A percentile compares a stretch with the other conserved stretches of the same genome.
These are phyloP conservation scores for Jamesozyma jinghongensis DNA, from an alignment of 805 yeast genomes.

Conservation along the genomic window DNA sequence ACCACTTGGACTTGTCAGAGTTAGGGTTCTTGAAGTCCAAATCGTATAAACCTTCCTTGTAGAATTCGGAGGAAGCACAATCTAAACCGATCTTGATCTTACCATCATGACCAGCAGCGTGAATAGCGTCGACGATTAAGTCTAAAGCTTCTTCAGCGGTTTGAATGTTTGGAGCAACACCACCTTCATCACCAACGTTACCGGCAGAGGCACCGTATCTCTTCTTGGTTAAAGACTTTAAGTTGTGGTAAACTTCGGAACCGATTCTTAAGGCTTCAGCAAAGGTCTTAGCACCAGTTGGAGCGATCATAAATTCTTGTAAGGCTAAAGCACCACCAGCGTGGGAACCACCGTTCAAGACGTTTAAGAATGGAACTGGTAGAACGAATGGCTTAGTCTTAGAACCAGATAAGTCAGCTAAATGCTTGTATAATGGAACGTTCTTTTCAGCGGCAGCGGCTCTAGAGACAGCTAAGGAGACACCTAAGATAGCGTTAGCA, in stretches of 20 bases:
- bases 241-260: conserved; percentile 93
- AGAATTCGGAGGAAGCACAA: conserved; percentile 95
- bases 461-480: conserved; percentile 89
- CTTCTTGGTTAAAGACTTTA: conserved; percentile 86
- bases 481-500: conserved; percentile 98
- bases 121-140: conserved; percentile 81
- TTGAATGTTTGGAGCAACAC: conserved; percentile 96
- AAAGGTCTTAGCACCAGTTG: conserved; percentile 81
- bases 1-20: conserved; percentile 81
- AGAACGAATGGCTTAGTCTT: conserved; percentile 74
- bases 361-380: conserved; percentile 99
- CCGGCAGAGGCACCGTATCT: conserved; percentile 96
- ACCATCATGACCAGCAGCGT: conserved; percentile 90
- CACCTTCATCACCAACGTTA: conserved; percentile 99
- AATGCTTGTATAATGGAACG: conserved; percentile 86
- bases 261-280: conserved; percentile 95
- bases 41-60: conserved; percentile 92
- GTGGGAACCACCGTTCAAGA: conserved; percentile 98
- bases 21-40: conserved; percentile 95
- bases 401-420: conserved; percentile 64
- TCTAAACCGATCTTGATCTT: conserved; percentile 86
- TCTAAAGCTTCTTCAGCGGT: conserved; percentile 96
- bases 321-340: conserved; percentile 98
- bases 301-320: conserved; percentile 99
- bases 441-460: conserved; percentile 96